A percentile compares a stretch with the other conserved stretches of the same genome.
These are phyloP conservation scores for Moniliophthora roreri DNA, from an alignment of 1,284 basidiomycete species.

Conservation along the genomic window DNA sequence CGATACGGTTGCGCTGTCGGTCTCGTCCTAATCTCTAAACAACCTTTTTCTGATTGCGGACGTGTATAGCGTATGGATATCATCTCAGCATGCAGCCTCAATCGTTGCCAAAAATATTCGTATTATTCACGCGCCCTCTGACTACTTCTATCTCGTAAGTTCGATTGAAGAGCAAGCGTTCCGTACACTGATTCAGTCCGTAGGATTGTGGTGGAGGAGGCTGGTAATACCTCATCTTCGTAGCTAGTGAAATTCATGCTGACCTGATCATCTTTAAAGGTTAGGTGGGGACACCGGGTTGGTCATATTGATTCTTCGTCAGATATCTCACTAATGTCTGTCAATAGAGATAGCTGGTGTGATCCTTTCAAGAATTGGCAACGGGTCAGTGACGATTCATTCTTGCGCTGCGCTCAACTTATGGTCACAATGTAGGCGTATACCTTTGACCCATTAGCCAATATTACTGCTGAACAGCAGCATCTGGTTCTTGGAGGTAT, in stretches of 20 bases:
- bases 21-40: slow-evolving; percentile 4
- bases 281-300: no score
- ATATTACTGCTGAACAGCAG: slow-evolving; percentile 34
- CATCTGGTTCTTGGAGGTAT: slow-evolving; percentile 49
- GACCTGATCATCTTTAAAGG: no score
- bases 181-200: neutral
- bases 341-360: slow-evolving; percentile 51
- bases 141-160: slow-evolving; percentile 69
- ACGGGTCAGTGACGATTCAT: slow-evolving; percentile 38
- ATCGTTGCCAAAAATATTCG: slow-evolving; percentile 62
- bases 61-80: slow-evolving; percentile 67
- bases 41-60: neutral
- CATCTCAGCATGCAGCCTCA: slow-evolving; percentile 55
- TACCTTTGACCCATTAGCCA: slow-evolving; percentile 54
- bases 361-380: slow-evolving; percentile 81
- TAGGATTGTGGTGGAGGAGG: slow-evolving; percentile 75
- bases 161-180: neutral
- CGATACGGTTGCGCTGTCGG: slow-evolving; percentile 71
- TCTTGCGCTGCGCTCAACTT: neutral
- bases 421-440: slow-evolving; percentile 31
- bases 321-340: neutral
- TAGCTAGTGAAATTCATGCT: no score
- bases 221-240: no score
- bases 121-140: slow-evolving; percentile 66
- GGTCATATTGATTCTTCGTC: neutral